A percentile compares a stretch with the other conserved stretches of the same genome.
Evolutionary conservation across 2,329 filamentous ascomycete species (phyloP).

Genomic region (Seiridium unicorne): DNA sequence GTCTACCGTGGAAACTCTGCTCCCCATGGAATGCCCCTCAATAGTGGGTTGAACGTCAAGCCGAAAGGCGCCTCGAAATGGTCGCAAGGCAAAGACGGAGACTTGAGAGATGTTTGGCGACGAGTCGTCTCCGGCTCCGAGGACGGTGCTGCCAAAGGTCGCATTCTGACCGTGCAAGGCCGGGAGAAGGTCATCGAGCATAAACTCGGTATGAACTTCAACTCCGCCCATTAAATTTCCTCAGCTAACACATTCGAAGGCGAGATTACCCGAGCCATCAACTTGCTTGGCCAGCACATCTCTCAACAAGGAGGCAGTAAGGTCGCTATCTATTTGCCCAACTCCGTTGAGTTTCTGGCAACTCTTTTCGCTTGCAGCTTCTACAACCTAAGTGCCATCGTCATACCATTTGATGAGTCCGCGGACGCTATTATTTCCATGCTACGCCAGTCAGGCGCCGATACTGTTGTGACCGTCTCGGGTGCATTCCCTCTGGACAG

Average conservation of each 20-base stretch:
- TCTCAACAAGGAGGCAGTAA: constrained; percentile 69
- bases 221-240: neutral
- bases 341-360: constrained; percentile 84
- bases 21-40: constrained; percentile 81
- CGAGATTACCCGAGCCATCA: constrained; percentile 81
- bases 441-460: constrained; percentile 70
- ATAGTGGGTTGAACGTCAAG: constrained; percentile 77
- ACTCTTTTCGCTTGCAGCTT: constrained; percentile 87
- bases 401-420: constrained; percentile 79
- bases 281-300: constrained; percentile 76
- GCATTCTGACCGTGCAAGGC: constrained; percentile 77
- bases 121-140: constrained; percentile 66
- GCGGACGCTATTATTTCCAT: constrained; percentile 69
- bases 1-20: constrained; percentile 81
- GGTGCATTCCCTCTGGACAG: constrained; percentile 81
- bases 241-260: constrained; percentile 38
- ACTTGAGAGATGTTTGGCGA: constrained; percentile 89
- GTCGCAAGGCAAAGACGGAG: constrained; percentile 79
- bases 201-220: constrained; percentile 37
- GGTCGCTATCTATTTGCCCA: constrained; percentile 88
- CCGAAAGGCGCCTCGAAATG: constrained; percentile 78
- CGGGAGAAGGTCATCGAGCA: constrained; percentile 74
- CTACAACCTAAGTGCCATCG: constrained; percentile 79
- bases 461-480: constrained; percentile 80
- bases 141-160: constrained; percentile 64